Percentiles rank a stretch among this genome's conserved stretches.
These are phyloP conservation scores for Syzygium syzygioides DNA, from an alignment of 441 rosid species.

Conservation along the genomic window DNA sequence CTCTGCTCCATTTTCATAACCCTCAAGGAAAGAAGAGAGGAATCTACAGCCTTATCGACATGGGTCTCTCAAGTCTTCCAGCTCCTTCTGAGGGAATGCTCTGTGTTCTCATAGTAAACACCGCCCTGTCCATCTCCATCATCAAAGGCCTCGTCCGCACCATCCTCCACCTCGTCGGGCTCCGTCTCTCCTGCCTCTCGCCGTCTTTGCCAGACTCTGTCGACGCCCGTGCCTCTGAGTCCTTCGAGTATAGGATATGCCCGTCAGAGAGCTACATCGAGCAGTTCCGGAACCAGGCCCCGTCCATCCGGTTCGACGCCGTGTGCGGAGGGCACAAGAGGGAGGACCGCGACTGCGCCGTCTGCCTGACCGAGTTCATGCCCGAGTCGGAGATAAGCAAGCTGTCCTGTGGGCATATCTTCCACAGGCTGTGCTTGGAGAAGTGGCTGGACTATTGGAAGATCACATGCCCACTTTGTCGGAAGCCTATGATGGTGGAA, in stretches of 20 bases:
- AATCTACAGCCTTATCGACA: conserved; percentile 14
- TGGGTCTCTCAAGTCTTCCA: conserved; percentile 91
- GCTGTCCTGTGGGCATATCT: conserved; percentile 77
- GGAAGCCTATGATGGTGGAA: conserved; percentile 65
- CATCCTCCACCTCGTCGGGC: conserved; percentile 60
- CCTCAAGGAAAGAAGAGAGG: background rate
- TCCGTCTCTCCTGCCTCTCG: conserved; percentile 33
- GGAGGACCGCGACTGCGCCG: conserved; percentile 66
- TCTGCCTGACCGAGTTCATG: conserved; percentile 63
- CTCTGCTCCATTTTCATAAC: background rate
- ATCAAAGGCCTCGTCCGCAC: conserved; percentile 67
- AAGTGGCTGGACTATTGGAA: conserved; percentile 87
- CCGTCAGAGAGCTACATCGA: conserved; percentile 47
- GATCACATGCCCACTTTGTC: conserved; percentile 81
- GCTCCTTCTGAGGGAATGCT: conserved; percentile 93
- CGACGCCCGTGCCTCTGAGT: conserved; percentile 25
- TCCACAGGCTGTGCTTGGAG: conserved; percentile 83
- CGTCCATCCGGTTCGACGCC: conserved; percentile 42
- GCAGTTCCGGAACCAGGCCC: conserved; percentile 56
- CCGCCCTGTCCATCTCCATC: conserved; percentile 69
- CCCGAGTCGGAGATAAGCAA: conserved; percentile 69
- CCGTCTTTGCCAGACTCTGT: conserved; percentile 22
- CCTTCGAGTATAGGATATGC: conserved; percentile 28
- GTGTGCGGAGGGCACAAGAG: conserved; percentile 29
- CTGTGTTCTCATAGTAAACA: conserved; percentile 72